phyloP scores from a whole-genome alignment of 129 eudicot genomes.

The Flaveria linearis region DNA sequence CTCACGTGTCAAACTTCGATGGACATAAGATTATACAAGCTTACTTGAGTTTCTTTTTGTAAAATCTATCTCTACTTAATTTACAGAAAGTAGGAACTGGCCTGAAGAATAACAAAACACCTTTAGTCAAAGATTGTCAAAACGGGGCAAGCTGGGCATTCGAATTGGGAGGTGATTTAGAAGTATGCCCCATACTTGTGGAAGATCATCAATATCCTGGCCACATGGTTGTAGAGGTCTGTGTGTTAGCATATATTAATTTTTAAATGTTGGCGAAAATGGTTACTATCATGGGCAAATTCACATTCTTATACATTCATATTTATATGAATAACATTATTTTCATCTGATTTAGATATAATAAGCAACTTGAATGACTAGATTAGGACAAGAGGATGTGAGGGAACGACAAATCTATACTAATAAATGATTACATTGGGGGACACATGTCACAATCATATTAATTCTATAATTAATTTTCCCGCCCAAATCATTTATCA shows the following conservation, averaged over 20 bases:
- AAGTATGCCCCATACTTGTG: conserved; percentile 73
- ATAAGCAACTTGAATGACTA: background rate
- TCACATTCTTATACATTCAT: background rate
- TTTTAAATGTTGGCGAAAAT: background rate
- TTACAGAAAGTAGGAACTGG: conserved; percentile 43
- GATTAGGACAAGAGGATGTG: background rate
- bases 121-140: conserved; percentile 34
- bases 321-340: background rate
- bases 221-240: conserved; percentile 82
- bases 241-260: background rate
- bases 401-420: too few species aligned
- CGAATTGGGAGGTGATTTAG: conserved; percentile 60
- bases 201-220: conserved; percentile 81
- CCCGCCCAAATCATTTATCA: too few species aligned
- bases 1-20: background rate
- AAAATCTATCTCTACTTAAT: conserved; percentile 13
- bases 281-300: background rate
- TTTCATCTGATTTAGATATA: background rate
- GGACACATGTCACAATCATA: too few species aligned
- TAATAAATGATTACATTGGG: too few species aligned
- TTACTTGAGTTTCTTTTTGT: background rate
- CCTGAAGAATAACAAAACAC: conserved; percentile 28
- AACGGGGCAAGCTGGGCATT: conserved; percentile 78
- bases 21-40: conserved; percentile 9
- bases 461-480: too few species aligned